Percentiles rank a stretch among this genome's conserved stretches.
Evolutionary conservation across 768 basidiomycete species (phyloP).

Genomic region (Boletus reticuloceps): DNA sequence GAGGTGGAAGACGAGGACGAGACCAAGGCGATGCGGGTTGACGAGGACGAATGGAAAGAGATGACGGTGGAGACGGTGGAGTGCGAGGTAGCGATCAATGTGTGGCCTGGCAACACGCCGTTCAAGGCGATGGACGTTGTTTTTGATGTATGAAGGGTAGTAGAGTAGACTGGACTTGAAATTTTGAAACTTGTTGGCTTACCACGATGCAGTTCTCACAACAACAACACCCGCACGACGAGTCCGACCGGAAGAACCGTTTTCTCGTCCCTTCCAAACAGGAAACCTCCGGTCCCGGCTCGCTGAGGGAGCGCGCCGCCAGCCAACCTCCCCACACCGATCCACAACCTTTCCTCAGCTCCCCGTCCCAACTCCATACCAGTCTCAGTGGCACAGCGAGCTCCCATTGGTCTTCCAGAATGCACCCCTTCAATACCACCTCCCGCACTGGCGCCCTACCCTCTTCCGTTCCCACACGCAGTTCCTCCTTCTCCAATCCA

Average conservation of each 20-base stretch:
- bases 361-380: no score
- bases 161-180: no score
- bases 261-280: slow-evolving; percentile 38
- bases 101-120: slow-evolving; percentile 88
- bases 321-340: slow-evolving; percentile 59
- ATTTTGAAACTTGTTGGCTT: no score
- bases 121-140: slow-evolving; percentile 78
- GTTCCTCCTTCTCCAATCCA: slow-evolving; percentile 64
- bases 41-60: slow-evolving; percentile 64
- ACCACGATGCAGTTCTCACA: no score
- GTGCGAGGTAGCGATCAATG: slow-evolving; percentile 86
- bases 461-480: slow-evolving; percentile 62
- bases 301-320: slow-evolving; percentile 28
- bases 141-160: slow-evolving; percentile 55
- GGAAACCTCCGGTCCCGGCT: slow-evolving; percentile 3
- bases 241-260: slow-evolving; percentile 53
- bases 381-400: no score
- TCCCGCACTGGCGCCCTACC: slow-evolving; percentile 23
- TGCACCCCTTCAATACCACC: slow-evolving; percentile 44
- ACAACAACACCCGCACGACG: no score
- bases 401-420: background rate
- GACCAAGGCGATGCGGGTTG: background rate
- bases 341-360: no score
- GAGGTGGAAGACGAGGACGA: slow-evolving; percentile 24
- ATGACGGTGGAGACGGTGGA: slow-evolving; percentile 85